Conservation (phyloP, 164 flowering plant genomes). For the Dillenia turbinata region DNA sequence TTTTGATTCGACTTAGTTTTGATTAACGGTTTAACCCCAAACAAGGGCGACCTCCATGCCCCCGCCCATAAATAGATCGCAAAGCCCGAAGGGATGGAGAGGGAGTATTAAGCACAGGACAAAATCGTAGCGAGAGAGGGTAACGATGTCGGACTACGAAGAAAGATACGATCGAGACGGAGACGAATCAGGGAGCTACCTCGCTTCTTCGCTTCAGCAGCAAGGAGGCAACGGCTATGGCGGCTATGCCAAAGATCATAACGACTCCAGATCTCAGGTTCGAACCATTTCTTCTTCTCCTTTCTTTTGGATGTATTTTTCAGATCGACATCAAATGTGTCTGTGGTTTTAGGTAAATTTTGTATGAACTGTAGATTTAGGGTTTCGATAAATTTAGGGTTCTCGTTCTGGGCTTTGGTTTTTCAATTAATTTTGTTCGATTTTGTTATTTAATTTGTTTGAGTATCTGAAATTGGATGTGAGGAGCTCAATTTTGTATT, state of each 20-base stretch:
- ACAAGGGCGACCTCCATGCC: too few species aligned
- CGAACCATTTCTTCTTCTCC: not conserved
- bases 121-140: not conserved
- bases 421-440: not conserved
- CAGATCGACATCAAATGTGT: too few species aligned
- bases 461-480: too few species aligned
- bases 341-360: too few species aligned
- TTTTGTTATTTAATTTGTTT: not conserved
- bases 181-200: conserved; percentile 28
- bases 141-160: conserved; percentile 47
- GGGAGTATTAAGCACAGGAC: too few species aligned
- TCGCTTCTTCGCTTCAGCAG: conserved; percentile 34
- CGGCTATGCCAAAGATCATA: conserved; percentile 22
- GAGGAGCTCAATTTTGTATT: too few species aligned
- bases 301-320: too few species aligned
- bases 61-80: too few species aligned
- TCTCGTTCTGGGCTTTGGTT: too few species aligned
- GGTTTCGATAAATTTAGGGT: not conserved
- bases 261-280: conserved; percentile 49
- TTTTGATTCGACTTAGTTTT: too few species aligned
- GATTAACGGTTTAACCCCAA: too few species aligned
- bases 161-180: conserved; percentile 60
- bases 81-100: too few species aligned
- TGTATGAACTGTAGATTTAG: not conserved
- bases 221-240: conserved; percentile 21